Percentiles rank a stretch among this genome's conserved stretches.
Evolutionary conservation across 305 asterid genomes (phyloP).

Genomic region (Solanum hybrid): DNA sequence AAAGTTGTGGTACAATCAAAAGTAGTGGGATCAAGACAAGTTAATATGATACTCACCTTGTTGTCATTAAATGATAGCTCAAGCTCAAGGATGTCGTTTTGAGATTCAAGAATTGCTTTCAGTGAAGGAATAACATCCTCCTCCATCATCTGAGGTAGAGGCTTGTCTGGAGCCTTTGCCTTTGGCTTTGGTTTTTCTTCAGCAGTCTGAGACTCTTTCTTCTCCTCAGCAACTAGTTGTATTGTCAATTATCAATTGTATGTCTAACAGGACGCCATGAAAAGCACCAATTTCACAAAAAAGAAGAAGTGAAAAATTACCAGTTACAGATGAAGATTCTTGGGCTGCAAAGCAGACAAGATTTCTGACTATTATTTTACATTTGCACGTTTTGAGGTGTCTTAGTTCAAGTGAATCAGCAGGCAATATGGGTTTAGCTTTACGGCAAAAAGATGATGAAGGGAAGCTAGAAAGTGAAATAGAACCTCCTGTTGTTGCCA

Average conservation of each 20-base stretch:
- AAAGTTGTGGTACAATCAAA: not conserved
- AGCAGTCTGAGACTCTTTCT: constrained; percentile 25
- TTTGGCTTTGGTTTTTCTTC: constrained; percentile 35
- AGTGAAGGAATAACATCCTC: constrained; percentile 77
- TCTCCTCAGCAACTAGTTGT: constrained; percentile 59
- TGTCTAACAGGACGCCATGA: not conserved
- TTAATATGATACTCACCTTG: constrained; percentile 29
- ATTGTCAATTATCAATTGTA: constrained; percentile 14
- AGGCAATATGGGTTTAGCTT: constrained; percentile 8
- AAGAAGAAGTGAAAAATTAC: constrained; percentile 4
- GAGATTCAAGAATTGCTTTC: constrained; percentile 40
- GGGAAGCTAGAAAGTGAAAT: constrained; percentile 24
- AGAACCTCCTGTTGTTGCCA: constrained; percentile 28
- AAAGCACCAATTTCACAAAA: not conserved
- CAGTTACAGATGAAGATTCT: constrained; percentile 31
- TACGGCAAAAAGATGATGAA: constrained; percentile 17
- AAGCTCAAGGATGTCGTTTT: constrained; percentile 46
- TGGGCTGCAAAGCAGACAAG: constrained; percentile 23
- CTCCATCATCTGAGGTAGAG: constrained; percentile 67
- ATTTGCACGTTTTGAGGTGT: not conserved
- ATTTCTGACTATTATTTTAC: constrained; percentile 5
- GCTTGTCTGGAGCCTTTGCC: constrained; percentile 54
- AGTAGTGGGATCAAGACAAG: not conserved
- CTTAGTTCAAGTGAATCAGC: not conserved
- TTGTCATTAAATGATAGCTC: constrained; percentile 43